Evolutionary conservation across 345 rosid genomes (phyloP).

Genomic region (Bretschneidera sinensis): DNA sequence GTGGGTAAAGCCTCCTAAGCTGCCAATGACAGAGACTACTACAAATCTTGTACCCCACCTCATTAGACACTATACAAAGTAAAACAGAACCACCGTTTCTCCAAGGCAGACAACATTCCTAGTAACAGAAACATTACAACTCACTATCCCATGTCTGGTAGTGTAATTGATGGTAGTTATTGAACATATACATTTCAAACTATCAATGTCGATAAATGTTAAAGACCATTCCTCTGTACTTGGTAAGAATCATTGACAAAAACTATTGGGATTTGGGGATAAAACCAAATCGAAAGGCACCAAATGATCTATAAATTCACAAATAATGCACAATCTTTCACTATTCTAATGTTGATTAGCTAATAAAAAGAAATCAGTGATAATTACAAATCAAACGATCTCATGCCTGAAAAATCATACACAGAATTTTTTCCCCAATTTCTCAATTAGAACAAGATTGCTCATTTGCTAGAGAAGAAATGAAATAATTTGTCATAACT

Average conservation of each 20-base stretch:
- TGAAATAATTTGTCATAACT: not conserved
- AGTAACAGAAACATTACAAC: not conserved
- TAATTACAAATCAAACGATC: constrained; percentile 12
- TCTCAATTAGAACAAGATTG: not conserved
- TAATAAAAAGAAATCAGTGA: not conserved
- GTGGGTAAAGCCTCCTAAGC: not conserved
- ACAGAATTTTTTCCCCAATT: not conserved
- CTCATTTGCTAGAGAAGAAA: not conserved
- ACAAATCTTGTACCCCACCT: not conserved
- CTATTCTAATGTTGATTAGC: no score
- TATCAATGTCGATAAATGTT: no score
- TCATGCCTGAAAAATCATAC: not conserved
- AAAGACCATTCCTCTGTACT: no score
- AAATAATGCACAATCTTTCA: not conserved
- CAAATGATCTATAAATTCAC: constrained; percentile 3
- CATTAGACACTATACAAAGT: not conserved
- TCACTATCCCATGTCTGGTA: not conserved
- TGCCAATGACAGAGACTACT: not conserved
- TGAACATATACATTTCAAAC: no score
- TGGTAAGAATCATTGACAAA: not conserved
- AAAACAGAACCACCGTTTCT: not conserved
- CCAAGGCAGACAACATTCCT: not conserved
- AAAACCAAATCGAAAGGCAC: constrained; percentile 5
- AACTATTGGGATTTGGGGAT: not conserved
- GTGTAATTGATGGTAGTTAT: no score